Evolutionary conservation across 2,329 filamentous ascomycete species (phyloP).

Genomic region (Epichloe typhina): DNA sequence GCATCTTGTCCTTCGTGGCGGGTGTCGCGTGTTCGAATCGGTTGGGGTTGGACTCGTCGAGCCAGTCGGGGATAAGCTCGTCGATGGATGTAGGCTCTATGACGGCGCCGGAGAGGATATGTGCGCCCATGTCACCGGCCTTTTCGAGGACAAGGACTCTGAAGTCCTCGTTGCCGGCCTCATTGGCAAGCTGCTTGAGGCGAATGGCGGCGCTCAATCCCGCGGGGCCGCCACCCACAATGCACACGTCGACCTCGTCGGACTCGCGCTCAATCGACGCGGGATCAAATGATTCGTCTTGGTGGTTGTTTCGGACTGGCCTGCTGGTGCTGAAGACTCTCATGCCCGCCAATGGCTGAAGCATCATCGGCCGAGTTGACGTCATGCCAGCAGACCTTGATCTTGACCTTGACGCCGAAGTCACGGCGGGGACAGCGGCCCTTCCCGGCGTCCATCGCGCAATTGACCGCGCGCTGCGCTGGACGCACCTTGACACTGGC

Average conservation of each 20-base stretch:
- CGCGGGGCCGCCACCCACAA: conserved; percentile 89
- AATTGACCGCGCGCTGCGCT: conserved; percentile 23
- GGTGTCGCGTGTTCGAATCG: conserved; percentile 81
- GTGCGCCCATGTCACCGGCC: conserved; percentile 84
- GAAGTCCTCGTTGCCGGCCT: conserved; percentile 91
- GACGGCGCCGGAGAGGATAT: conserved; percentile 92
- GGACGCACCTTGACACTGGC: conserved; percentile 26
- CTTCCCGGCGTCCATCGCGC: conserved; percentile 16
- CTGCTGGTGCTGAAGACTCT: conserved; percentile 25
- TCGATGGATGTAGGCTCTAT: conserved; percentile 79
- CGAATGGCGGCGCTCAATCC: conserved; percentile 87
- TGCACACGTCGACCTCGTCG: conserved; percentile 92
- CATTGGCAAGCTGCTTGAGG: conserved; percentile 88
- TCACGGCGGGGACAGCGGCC: conserved; percentile 9
- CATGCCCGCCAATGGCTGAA: conserved; percentile 10
- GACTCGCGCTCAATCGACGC: conserved; percentile 66
- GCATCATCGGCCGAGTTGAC: conserved; percentile 10
- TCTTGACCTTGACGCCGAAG: conserved; percentile 12
- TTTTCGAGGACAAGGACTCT: conserved; percentile 88
- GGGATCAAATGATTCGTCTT: conserved; percentile 48
- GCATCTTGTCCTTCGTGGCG: conserved; percentile 76
- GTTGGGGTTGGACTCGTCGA: conserved; percentile 73
- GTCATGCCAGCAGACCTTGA: conserved; percentile 5
- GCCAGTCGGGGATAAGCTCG: conserved; percentile 89
- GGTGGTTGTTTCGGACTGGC: conserved; percentile 14